A percentile compares a stretch with the other conserved stretches of the same genome.
Evolutionary conservation across 2,329 filamentous ascomycete genomes (phyloP).

Genomic region (Penicillium vulpinum): DNA sequence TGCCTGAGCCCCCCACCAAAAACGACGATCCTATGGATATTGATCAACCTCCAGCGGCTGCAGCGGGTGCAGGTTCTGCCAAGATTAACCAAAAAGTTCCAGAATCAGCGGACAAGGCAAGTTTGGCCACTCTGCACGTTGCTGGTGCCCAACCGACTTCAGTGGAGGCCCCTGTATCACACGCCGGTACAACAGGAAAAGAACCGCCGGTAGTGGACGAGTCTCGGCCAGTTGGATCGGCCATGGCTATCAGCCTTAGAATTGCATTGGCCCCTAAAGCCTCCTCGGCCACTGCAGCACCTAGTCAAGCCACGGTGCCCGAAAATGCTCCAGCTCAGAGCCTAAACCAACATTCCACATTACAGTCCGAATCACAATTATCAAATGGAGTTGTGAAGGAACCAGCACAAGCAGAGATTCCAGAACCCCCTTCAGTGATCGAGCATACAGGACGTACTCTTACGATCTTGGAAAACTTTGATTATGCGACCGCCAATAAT

Average conservation of each 20-base stretch:
- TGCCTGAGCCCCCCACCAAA: not conserved
- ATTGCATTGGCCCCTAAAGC: not conserved
- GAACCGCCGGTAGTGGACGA: not conserved
- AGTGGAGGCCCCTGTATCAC: not conserved
- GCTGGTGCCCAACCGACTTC: not conserved
- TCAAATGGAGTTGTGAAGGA: conserved; percentile 15
- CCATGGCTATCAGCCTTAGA: not conserved
- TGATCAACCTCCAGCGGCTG: conserved; percentile 11
- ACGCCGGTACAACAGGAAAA: not conserved
- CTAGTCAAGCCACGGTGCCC: conserved; percentile 7
- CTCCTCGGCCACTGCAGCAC: not conserved
- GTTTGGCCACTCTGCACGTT: not conserved
- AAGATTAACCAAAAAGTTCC: conserved; percentile 1
- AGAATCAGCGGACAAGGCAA: not conserved
- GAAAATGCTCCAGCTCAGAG: conserved; percentile 11
- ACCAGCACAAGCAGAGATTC: conserved; percentile 27
- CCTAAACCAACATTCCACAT: conserved; percentile 15
- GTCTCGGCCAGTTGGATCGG: not conserved
- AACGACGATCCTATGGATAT: conserved; percentile 19
- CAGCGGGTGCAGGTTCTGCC: not conserved
- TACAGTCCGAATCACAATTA: conserved; percentile 7
- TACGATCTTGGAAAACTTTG: conserved; percentile 60
- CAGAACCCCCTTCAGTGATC: conserved; percentile 40
- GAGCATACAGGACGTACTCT: conserved; percentile 58
- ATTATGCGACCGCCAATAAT: conserved; percentile 55